phyloP scores from a whole-genome alignment of 129 eudicot species.

The Smallanthus sonchifolius region DNA sequence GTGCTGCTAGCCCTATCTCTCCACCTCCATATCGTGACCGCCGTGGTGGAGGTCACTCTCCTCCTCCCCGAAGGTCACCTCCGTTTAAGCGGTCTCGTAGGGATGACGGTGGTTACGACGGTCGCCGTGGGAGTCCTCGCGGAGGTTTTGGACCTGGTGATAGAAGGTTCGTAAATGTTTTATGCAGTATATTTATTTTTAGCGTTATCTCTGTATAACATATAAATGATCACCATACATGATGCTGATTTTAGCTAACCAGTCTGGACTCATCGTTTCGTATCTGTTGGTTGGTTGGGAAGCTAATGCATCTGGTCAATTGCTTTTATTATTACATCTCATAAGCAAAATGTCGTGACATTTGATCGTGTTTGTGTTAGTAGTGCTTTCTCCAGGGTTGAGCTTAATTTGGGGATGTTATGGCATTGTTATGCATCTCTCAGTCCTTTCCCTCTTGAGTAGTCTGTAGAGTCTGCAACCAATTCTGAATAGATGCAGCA shows the following conservation, averaged over 20 bases:
- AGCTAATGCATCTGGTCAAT: not conserved
- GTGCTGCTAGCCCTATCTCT: conserved; percentile 66
- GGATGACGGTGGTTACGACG: conserved; percentile 68
- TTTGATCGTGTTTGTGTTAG: conserved; percentile 18
- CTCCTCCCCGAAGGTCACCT: conserved; percentile 64
- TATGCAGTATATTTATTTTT: too few species aligned
- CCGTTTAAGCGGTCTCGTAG: conserved; percentile 73
- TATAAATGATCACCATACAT: not conserved
- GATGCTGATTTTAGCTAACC: not conserved
- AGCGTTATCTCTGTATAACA: not conserved
- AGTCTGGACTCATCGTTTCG: not conserved
- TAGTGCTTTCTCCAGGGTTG: conserved; percentile 19
- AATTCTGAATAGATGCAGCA: conserved; percentile 21
- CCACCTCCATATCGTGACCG: conserved; percentile 83
- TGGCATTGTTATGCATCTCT: conserved; percentile 13
- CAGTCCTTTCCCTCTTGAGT: not conserved
- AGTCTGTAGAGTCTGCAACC: conserved; percentile 14
- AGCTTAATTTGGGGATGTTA: conserved; percentile 19
- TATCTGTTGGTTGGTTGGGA: not conserved
- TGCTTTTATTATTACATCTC: not conserved
- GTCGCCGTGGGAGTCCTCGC: conserved; percentile 85
- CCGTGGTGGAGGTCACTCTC: conserved; percentile 47
- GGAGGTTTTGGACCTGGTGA: conserved; percentile 79
- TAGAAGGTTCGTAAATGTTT: conserved; percentile 49
- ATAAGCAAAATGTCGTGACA: not conserved